Evolutionary conservation across 352 stramenopile species (phyloP).

Genomic region (Phytophthora meadii): DNA sequence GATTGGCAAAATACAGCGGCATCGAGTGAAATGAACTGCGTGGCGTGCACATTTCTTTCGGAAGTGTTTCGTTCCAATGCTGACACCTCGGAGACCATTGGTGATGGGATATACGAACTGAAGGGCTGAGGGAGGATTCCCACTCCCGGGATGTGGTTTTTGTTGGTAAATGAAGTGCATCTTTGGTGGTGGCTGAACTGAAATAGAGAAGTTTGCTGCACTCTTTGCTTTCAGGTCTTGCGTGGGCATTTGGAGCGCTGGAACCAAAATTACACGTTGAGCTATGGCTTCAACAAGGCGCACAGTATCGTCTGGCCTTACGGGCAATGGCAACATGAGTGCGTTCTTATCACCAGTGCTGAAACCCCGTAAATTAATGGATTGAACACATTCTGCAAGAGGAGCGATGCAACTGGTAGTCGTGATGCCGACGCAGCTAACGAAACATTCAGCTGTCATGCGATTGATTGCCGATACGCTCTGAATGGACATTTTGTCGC

Average conservation of each 20-base stretch:
- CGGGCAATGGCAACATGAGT: conserved; percentile 26
- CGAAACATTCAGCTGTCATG: conserved; percentile 51
- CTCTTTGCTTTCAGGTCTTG: conserved; percentile 59
- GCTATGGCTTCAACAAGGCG: conserved; percentile 50
- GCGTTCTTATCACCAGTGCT: conserved; percentile 34
- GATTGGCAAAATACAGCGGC: conserved; percentile 67
- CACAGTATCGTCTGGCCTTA: conserved; percentile 50
- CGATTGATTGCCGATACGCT: conserved; percentile 48
- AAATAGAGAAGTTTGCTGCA: conserved; percentile 41
- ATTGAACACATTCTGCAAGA: conserved; percentile 55
- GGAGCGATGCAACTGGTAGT: conserved; percentile 16
- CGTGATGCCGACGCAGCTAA: conserved; percentile 25
- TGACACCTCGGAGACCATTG: conserved; percentile 58
- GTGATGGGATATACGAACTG: conserved; percentile 52
- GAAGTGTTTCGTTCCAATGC: conserved; percentile 54
- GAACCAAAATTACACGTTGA: conserved; percentile 40
- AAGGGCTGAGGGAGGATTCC: not conserved
- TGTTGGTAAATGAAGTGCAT: conserved; percentile 51
- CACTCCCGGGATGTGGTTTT: not conserved
- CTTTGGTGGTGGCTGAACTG: conserved; percentile 52
- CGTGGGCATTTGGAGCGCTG: conserved; percentile 55
- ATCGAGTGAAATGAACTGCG: conserved; percentile 59
- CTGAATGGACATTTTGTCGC: conserved; percentile 40
- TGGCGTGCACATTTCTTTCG: conserved; percentile 69
- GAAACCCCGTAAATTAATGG: conserved; percentile 64